phyloP scores from a whole-genome alignment of 768 basidiomycete genomes.

The Psilocybe tampanensis region DNA sequence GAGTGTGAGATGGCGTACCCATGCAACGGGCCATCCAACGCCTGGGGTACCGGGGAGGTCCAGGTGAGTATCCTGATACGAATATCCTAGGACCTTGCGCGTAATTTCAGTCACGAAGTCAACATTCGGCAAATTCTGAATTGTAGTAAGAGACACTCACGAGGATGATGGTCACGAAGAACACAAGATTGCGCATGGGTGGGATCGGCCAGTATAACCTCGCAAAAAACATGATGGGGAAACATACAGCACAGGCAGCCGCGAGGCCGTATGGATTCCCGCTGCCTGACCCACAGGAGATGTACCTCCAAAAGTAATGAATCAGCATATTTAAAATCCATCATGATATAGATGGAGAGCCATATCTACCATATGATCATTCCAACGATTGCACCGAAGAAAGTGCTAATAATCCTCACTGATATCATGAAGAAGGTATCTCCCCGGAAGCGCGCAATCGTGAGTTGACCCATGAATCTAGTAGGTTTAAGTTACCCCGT shows the following conservation, averaged over 20 bases:
- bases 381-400: slow-evolving; percentile 64
- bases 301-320: slow-evolving; percentile 70
- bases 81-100: slow-evolving; percentile 75
- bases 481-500: no score
- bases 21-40: slow-evolving; percentile 60
- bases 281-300: slow-evolving; percentile 58
- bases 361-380: slow-evolving; percentile 63
- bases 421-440: slow-evolving; percentile 73
- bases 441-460: slow-evolving; percentile 70
- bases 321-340: no score
- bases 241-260: slow-evolving; percentile 65
- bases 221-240: slow-evolving; percentile 73
- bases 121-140: no score
- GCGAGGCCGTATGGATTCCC: slow-evolving; percentile 75
- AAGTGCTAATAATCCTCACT: slow-evolving; percentile 63
- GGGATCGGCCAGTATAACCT: slow-evolving; percentile 74
- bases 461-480: slow-evolving; percentile 81
- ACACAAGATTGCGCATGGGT: slow-evolving; percentile 71
- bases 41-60: slow-evolving; percentile 52
- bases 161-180: slow-evolving; percentile 63
- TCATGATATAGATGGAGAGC: no score
- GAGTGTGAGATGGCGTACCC: slow-evolving; percentile 51
- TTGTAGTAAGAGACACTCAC: slow-evolving; percentile 42
- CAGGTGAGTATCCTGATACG: slow-evolving; percentile 64
- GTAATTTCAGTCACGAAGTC: no score